These are phyloP conservation scores for Nicotiana rustica DNA, from an alignment of 305 asterid genomes.

Conservation along the genomic window DNA sequence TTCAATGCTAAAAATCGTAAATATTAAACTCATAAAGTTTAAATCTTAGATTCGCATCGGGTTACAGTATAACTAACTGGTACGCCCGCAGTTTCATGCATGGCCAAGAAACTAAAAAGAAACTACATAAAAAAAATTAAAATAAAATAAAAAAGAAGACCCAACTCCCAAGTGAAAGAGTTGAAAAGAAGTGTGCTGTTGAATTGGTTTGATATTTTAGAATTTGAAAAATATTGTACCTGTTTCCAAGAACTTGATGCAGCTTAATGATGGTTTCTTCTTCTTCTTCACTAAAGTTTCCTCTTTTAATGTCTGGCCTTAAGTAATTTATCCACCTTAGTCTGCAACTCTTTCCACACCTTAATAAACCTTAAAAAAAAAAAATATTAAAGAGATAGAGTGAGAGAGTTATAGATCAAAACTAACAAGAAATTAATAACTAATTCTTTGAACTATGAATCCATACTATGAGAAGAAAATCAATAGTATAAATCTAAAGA, in stretches of 20 bases:
- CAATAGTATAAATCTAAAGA: no score
- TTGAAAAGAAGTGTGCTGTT: not conserved
- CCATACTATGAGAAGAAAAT: no score
- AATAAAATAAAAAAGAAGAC: no score
- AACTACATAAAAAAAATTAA: not conserved
- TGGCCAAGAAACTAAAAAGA: not conserved
- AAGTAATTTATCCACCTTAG: conserved; percentile 52
- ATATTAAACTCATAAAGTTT: no score
- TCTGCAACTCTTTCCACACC: conserved; percentile 60
- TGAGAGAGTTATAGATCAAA: not conserved
- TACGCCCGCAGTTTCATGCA: not conserved
- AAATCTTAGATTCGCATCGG: no score
- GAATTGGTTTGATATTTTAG: not conserved
- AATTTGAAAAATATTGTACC: conserved; percentile 29
- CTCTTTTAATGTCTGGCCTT: conserved; percentile 52
- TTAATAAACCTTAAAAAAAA: conserved; percentile 39
- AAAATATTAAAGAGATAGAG: no score
- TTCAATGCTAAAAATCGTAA: no score
- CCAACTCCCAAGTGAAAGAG: not conserved
- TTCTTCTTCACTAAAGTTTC: conserved; percentile 50
- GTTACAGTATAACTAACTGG: no score
- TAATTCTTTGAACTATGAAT: not conserved
- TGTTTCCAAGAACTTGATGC: conserved; percentile 48
- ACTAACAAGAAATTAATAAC: not conserved
- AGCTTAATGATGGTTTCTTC: conserved; percentile 46